Percentiles rank a stretch among this genome's conserved stretches.
phyloP scores from a whole-genome alignment of 1,139 yeast species.

The Spathaspora sp. region DNA sequence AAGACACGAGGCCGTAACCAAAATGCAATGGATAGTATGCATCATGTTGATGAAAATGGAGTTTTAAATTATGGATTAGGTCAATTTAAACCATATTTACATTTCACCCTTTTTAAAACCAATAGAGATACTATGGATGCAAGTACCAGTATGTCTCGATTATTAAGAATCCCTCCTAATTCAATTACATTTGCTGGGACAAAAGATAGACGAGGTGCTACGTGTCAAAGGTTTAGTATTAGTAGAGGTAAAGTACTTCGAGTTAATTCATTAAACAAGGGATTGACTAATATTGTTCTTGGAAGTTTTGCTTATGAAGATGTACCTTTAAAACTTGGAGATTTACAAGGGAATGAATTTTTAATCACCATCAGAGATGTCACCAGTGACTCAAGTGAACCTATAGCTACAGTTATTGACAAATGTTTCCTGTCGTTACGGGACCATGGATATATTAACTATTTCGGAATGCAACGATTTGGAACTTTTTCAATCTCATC shows the following conservation, averaged over 20 bases:
- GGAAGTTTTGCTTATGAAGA: conserved; percentile 78
- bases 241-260: conserved; percentile 75
- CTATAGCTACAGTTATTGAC: conserved; percentile 42
- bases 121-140: conserved; percentile 98
- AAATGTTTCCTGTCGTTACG: conserved; percentile 58
- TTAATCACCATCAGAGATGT: conserved; percentile 80
- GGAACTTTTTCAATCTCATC: conserved; percentile 95
- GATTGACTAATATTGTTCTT: conserved; percentile 64
- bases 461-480: conserved; percentile 96
- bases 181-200: conserved; percentile 87
- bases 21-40: conserved; percentile 43
- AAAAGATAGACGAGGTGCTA: conserved; percentile 93
- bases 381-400: conserved; percentile 21
- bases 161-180: conserved; percentile 71
- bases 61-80: conserved; percentile 63
- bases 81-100: conserved; percentile 63
- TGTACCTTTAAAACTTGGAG: conserved; percentile 70
- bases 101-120: conserved; percentile 84
- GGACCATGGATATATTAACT: conserved; percentile 80
- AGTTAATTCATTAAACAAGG: conserved; percentile 71
- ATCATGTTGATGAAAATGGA: conserved; percentile 50
- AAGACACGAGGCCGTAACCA: conserved; percentile 22
- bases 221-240: conserved; percentile 80
- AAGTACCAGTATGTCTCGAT: conserved; percentile 69
- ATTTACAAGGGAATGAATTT: conserved; percentile 84